Evolutionary conservation across 208 protist genomes (phyloP), one percentile per base, ranked within the genome.

Genomic region (Wallacemonas sp.): DNA sequence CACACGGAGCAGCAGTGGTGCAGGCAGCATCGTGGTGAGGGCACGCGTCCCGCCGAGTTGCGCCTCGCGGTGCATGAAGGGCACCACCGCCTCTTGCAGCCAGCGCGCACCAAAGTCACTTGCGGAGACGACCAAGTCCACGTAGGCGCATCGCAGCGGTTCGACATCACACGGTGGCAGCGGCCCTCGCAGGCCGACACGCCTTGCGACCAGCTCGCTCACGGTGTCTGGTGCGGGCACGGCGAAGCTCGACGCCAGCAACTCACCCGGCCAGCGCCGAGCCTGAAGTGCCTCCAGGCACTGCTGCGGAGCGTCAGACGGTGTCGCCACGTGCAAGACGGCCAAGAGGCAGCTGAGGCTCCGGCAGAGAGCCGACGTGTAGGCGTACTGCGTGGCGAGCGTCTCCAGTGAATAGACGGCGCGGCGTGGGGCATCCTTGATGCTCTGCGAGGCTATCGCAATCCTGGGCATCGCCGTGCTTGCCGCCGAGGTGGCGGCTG

Each of bases 301-400:
- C 23, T 6, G 29, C 19, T 17, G 17, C 2, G 52, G 29, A 4
- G 24, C 19, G 9, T 49, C 17, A 21, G 44, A 12, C 19, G n/a
- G 41, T 24, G 8, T 34, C n/a, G n/a, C n/a, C n/a, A n/a, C n/a
- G n/a, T n/a, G n/a, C n/a, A n/a, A n/a, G n/a, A n/a, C n/a, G n/a
- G n/a, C n/a, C 41, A 78, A 27, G 16, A 82, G 67, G 36, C 48
- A 61, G 12, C 61, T 19, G 23, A 83, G 47, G 29, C 61, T 65
- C 26, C 46, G 67, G 5, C 62, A 24, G n/a, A 79, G 29, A 1
- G 78, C 58, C 23, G 70, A 76, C 0, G 80, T 76, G 65, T 82
- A 90, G 56, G 46, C 63, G 72, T 80, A 90, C 74, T 93, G 87
- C 30, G 87, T 61, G 24, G 87, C 70, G 30, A 93, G 84, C 29